Evolutionary conservation across 768 basidiomycete species (phyloP).

Genomic region (Termitomyces heimii): DNA sequence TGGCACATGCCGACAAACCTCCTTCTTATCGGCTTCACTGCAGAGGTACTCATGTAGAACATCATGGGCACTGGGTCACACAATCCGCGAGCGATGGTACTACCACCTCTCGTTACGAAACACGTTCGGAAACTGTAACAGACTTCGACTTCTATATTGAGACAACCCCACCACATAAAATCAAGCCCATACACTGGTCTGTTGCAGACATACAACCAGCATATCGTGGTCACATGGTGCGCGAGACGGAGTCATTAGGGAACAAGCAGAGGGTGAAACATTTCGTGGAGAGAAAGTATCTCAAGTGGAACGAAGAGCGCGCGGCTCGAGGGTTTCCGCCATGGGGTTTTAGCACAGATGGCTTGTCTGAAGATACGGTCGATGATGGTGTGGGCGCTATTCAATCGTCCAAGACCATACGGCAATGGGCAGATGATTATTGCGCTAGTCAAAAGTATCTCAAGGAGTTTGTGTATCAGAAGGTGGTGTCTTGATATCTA

Average conservation of each 20-base stretch:
- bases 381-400: constrained; percentile 18
- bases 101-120: constrained; percentile 30
- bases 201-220: constrained; percentile 51
- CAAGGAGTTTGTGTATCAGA: constrained; percentile 75
- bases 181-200: constrained; percentile 43
- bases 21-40: constrained; percentile 41
- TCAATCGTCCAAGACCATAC: constrained; percentile 53
- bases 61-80: constrained; percentile 34
- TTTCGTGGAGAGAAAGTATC: constrained; percentile 33
- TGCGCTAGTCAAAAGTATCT: constrained; percentile 63
- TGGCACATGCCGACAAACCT: constrained; percentile 39
- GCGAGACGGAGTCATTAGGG: constrained; percentile 38
- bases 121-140: constrained; percentile 42
- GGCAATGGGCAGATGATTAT: constrained; percentile 82
- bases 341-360: constrained; percentile 27
- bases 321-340: constrained; percentile 42
- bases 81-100: constrained; percentile 21
- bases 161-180: constrained; percentile 32
- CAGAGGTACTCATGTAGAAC: constrained; percentile 47
- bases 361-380: constrained; percentile 11
- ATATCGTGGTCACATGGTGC: constrained; percentile 51
- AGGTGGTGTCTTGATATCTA: constrained; percentile 32
- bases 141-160: constrained; percentile 65
- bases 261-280: constrained; percentile 28
- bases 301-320: constrained; percentile 41